Evolutionary conservation across 2,329 filamentous ascomycete genomes (phyloP).

Genomic region (Emergomyces pasteurianus): DNA sequence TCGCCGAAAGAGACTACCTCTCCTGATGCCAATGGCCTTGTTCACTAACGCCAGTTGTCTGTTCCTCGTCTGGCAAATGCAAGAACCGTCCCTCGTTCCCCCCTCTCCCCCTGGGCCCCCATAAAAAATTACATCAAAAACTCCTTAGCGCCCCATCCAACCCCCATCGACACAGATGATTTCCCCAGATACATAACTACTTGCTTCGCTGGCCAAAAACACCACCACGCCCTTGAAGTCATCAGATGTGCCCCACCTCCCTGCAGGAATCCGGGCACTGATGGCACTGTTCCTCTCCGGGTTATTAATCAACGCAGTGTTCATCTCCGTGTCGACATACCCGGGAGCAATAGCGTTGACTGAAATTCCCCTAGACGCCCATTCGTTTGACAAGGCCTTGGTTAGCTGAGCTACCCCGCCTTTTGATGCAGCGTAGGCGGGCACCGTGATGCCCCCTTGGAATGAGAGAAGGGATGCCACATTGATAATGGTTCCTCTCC

Average conservation of each 20-base stretch:
- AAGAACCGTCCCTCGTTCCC: no score
- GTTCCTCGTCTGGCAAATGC: not conserved
- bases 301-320: conserved; percentile 66
- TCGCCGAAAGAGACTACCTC: not conserved
- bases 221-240: conserved; percentile 14
- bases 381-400: conserved; percentile 77
- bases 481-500: conserved; percentile 64
- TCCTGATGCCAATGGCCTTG: not conserved
- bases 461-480: conserved; percentile 70
- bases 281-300: conserved; percentile 59
- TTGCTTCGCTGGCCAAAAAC: conserved; percentile 14
- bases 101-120: no score
- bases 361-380: conserved; percentile 64
- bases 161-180: conserved; percentile 76
- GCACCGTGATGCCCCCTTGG: conserved; percentile 79
- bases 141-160: conserved; percentile 69
- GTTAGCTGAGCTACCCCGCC: conserved; percentile 76
- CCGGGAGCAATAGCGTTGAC: conserved; percentile 86
- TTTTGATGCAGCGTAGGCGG: conserved; percentile 77
- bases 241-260: conserved; percentile 12
- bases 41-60: no score
- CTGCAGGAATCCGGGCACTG: conserved; percentile 17
- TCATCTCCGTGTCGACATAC: conserved; percentile 94
- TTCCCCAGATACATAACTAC: conserved; percentile 35
- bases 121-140: not conserved